Percentiles rank a stretch among this genome's conserved stretches.
Conservation (phyloP, 495 filamentous ascomycete genomes). For the Halenospora varia region DNA sequence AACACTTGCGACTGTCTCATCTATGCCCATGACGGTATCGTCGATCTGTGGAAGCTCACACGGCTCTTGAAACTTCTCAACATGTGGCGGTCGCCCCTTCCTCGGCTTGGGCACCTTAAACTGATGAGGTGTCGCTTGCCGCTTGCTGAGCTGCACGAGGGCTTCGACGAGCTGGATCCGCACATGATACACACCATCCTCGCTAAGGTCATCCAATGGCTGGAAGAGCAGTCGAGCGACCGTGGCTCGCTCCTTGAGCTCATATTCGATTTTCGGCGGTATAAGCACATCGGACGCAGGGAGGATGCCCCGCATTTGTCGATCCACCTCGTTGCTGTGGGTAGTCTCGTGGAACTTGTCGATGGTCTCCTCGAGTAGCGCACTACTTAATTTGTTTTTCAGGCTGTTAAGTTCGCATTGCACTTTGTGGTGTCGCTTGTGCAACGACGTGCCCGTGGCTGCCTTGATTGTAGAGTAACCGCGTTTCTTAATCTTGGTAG, state of each 20-base stretch:
- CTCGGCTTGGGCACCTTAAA: constrained; percentile 3
- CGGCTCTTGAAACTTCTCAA: neutral
- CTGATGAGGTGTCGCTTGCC: constrained; percentile 9
- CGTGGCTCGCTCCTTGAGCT: constrained; percentile 11
- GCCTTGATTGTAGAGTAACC: constrained; percentile 14
- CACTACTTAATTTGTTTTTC: neutral
- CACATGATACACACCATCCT: constrained; percentile 2
- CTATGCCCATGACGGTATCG: neutral
- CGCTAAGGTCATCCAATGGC: constrained; percentile 1
- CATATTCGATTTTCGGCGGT: constrained; percentile 4
- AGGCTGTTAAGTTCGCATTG: neutral
- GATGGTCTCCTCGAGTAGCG: constrained; percentile 11
- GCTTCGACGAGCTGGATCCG: constrained; percentile 2
- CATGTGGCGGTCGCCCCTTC: neutral
- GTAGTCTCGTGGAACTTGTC: constrained; percentile 11
- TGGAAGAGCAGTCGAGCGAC: constrained; percentile 10
- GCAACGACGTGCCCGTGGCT: neutral
- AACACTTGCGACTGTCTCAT: neutral
- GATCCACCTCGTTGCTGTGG: constrained; percentile 5
- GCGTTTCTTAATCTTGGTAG: neutral
- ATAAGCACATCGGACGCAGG: neutral
- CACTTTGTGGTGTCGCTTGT: neutral
- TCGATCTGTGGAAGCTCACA: neutral
- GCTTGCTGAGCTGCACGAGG: constrained; percentile 3
- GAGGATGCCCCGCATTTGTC: constrained; percentile 5